Conservation (phyloP, 192 early-diverging fungal genomes). For the Rhizophlyctis rosea region DNA sequence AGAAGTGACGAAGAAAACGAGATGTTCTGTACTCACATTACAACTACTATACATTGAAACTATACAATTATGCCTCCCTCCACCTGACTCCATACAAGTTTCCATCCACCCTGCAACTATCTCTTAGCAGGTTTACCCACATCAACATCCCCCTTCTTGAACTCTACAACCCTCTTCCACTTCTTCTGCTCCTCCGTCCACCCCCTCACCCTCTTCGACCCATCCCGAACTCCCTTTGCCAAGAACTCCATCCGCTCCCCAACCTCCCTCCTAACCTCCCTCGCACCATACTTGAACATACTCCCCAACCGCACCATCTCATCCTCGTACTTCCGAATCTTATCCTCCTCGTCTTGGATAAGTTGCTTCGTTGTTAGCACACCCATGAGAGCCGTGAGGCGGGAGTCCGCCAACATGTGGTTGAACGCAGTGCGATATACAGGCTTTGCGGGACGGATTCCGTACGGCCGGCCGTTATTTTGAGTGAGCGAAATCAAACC, state of each 20-base stretch:
- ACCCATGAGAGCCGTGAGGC: constrained; percentile 79
- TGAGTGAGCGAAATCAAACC: constrained; percentile 81
- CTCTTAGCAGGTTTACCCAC: no score
- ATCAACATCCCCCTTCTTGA: no score
- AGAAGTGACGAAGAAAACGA: no score
- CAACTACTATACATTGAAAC: no score
- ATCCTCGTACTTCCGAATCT: constrained; percentile 26
- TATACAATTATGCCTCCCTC: no score
- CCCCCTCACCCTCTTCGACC: constrained; percentile 24
- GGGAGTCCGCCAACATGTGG: constrained; percentile 65
- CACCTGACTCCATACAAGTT: no score
- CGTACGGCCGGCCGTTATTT: constrained; percentile 71
- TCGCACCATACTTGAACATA: neutral
- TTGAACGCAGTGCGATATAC: constrained; percentile 77
- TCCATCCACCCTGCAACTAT: no score
- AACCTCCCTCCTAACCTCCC: constrained; percentile 16
- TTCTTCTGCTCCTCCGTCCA: constrained; percentile 27
- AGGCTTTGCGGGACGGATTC: constrained; percentile 79
- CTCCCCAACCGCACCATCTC: constrained; percentile 33
- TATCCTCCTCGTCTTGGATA: constrained; percentile 33
- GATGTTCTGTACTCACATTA: no score
- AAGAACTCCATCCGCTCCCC: constrained; percentile 26
- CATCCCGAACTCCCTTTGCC: constrained; percentile 20
- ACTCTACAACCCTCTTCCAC: constrained; percentile 35
- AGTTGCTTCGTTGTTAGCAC: constrained; percentile 38